Evolutionary conservation across 2,329 filamentous ascomycete species (phyloP), one percentile per base, ranked within the genome.

Genomic region (Scleromitrula shiraiana): DNA sequence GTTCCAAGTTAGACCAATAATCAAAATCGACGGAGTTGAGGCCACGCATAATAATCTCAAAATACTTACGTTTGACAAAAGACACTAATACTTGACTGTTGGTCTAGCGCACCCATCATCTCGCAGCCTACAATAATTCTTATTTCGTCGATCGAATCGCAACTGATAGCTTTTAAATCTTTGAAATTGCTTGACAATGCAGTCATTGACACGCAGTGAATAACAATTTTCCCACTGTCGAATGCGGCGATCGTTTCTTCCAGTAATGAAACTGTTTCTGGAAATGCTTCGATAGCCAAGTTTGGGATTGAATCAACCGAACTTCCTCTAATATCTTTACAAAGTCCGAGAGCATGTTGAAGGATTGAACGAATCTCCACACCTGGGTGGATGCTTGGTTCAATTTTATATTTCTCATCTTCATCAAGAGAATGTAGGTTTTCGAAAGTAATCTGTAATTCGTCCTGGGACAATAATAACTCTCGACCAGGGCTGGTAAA

Each of bases 211-310:
- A 60, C 51, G 38, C 53, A 56, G 39, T 60, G 55, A 33, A 60
- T 20, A 30, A 59, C 41, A 17, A 57, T 41, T 23, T 51, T 51
- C n/a, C 56, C 54, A 22, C 48, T 43, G 22, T 59, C 52, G 17
- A 60, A 58, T 7, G 49, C 50, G 29, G 46, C 43, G 24, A 51
- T 29, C 2, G 50, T 46, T 15, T 54, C 46, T 19, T 53, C 56
- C 22, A 70, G 53, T 1, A 71, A 56, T 0, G 63, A 53, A 3
- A 61, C 56, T 1, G 63, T 61, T 19, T 65, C 60, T 2, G 69
- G 73, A 46, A 75, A 76, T 1, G 73, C 73, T 51, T 71, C 67
- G 33, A 58, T 46, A 35, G 51, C 53, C 46, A 60, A 54, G 35
- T 50, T 55, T 20, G 53, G 50, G 7, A 43, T 36, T 27, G 33